Base-by-base conservation (phyloP, 148 eudicot species). In the Arbutus unedo region DNA sequence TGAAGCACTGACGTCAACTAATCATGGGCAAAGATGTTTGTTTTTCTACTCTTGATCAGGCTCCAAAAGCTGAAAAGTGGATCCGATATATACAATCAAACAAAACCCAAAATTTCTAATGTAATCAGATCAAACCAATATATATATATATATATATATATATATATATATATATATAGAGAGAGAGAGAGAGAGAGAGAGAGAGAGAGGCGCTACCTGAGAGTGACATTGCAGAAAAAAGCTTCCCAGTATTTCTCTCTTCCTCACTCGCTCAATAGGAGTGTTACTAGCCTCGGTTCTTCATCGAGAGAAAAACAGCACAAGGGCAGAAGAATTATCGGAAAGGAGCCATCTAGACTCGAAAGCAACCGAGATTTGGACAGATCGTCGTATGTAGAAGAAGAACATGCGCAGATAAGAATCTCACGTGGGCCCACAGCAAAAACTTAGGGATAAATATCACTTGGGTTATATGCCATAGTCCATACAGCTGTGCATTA, bases 171-270 rank as follows among this genome's bases (percentile, higher is more conserved):
- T 1, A 53, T 0, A 76, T 4, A 47, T 1, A 50, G 3, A 23
- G 25, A 49, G 21, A 62, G 21, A 50, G 60, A 80, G 14, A 79
- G 45, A 79, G 74, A 66, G 82, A 49, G 82, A 79, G 82, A 66
- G 82, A 48, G 74, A 48, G 74, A 3, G 59, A n/a, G 1, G 38
- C 38, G 59, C 18, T 44, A 73, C 72, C 81, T 62, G 41, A 70
- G 64, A 70, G 77, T 23, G 77, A 70, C 9, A 1, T 64, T 55
- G 48, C 25, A 43, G 82, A 6, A 2, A 5, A 10, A 60, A 8
- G 66, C 66, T 60, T 60, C 66, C 25, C 11, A n/a, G 23, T n/a
- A 9, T 60, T 19, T 4, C 25, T 60, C 25, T n/a, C 25, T 6
- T 60, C 66, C 31, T 60, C 13, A 8, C 23, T 60, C 66, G 10